A percentile compares a stretch with the other conserved stretches of the same genome.
Evolutionary conservation across 805 yeast species (phyloP).

Genomic region (Schwanniomyces sp.): DNA sequence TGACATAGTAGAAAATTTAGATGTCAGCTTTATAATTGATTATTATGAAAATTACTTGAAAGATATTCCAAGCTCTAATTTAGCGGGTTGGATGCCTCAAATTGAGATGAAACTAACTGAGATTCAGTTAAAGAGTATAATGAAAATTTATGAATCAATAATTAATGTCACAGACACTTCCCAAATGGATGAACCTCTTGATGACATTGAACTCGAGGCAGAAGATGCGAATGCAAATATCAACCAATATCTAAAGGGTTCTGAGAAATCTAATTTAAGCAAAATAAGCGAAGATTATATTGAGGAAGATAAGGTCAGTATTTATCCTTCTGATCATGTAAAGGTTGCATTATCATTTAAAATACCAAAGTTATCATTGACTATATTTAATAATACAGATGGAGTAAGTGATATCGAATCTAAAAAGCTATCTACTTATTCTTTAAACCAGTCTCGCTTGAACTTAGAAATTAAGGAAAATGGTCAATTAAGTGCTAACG

Average conservation of each 20-base stretch:
- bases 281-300: not conserved
- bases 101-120: constrained; percentile 70
- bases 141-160: constrained; percentile 55
- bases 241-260: constrained; percentile 8
- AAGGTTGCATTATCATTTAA: constrained; percentile 51
- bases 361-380: constrained; percentile 63
- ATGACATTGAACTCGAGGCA: constrained; percentile 61
- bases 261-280: not conserved
- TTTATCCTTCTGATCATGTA: constrained; percentile 26
- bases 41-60: constrained; percentile 43
- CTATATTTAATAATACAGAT: constrained; percentile 55
- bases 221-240: constrained; percentile 57
- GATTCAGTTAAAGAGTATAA: constrained; percentile 59
- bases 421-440: constrained; percentile 32
- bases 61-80: constrained; percentile 47
- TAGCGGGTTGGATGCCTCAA: constrained; percentile 62
- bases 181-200: constrained; percentile 40
- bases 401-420: constrained; percentile 31
- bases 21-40: constrained; percentile 59
- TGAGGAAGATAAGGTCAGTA: constrained; percentile 1
- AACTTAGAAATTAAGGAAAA: constrained; percentile 51
- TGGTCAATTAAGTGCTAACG: constrained; percentile 56
- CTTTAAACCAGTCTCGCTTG: constrained; percentile 59
- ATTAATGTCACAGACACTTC: constrained; percentile 49
- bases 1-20: constrained; percentile 66